These are phyloP conservation scores for Fusarium chuoi DNA, from an alignment of 2,329 filamentous ascomycete species.

Conservation along the genomic window DNA sequence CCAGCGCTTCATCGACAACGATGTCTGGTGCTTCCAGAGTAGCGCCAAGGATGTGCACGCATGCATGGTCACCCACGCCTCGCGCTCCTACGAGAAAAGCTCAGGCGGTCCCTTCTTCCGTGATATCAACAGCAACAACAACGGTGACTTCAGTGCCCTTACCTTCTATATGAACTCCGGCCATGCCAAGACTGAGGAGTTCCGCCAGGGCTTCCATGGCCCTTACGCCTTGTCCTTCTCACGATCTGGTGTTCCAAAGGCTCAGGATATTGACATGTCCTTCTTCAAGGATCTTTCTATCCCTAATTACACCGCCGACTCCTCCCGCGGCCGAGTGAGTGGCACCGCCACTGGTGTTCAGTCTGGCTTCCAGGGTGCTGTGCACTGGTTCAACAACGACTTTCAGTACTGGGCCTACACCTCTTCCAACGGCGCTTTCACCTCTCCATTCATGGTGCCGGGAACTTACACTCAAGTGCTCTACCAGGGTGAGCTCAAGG, in stretches of 20 bases:
- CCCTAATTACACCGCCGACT: conserved; percentile 66
- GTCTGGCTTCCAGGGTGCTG: conserved; percentile 63
- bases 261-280: conserved; percentile 60
- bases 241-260: conserved; percentile 64
- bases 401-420: conserved; percentile 75
- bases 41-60: conserved; percentile 60
- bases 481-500: conserved; percentile 68
- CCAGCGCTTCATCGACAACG: conserved; percentile 75
- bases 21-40: conserved; percentile 69
- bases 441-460: conserved; percentile 72
- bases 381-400: conserved; percentile 72
- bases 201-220: conserved; percentile 71
- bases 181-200: conserved; percentile 71
- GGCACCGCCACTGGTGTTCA: conserved; percentile 69
- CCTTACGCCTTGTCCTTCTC: conserved; percentile 72
- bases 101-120: conserved; percentile 75
- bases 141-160: conserved; percentile 64
- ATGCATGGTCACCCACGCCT: conserved; percentile 66
- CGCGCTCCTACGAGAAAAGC: conserved; percentile 63
- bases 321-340: conserved; percentile 66
- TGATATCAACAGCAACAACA: conserved; percentile 74
- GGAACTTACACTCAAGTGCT: conserved; percentile 76
- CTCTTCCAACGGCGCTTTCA: conserved; percentile 65
- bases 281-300: conserved; percentile 70
- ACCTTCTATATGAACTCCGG: conserved; percentile 77